Evolutionary conservation across 305 asterid genomes (phyloP).

Genomic region (Stenogyne calaminthoides): DNA sequence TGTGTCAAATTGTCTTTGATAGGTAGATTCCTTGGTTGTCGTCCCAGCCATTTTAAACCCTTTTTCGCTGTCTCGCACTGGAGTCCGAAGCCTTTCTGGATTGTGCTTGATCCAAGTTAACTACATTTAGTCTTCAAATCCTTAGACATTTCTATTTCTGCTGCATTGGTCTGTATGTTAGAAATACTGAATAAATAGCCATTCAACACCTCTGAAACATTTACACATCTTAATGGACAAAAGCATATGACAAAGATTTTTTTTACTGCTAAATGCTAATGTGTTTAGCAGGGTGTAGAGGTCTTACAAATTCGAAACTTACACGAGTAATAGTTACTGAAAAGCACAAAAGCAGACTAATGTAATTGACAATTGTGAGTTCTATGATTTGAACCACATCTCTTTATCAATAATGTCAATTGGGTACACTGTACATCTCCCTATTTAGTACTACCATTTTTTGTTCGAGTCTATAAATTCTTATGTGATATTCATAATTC

Average conservation of each 20-base stretch:
- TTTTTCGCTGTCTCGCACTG: background rate
- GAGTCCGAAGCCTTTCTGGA: background rate
- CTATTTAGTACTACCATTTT: background rate
- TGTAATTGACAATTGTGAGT: background rate
- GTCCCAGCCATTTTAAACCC: background rate
- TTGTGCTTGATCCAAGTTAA: slow-evolving; percentile 7
- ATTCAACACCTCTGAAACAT: slow-evolving; percentile 7
- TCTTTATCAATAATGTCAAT: slow-evolving; percentile 10
- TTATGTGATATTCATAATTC: background rate
- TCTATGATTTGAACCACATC: background rate
- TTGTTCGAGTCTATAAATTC: slow-evolving; percentile 6
- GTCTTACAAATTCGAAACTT: slow-evolving; percentile 1
- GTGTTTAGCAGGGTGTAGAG: slow-evolving; percentile 11
- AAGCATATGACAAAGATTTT: background rate
- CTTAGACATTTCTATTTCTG: background rate
- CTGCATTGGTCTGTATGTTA: background rate
- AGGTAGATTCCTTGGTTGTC: background rate
- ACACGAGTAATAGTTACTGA: background rate
- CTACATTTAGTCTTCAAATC: background rate
- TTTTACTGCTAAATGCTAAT: background rate
- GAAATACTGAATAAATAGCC: background rate
- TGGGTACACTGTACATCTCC: background rate
- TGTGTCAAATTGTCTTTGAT: background rate
- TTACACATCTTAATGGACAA: slow-evolving; percentile 1
- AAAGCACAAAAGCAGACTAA: background rate